Base-by-base conservation (phyloP, 805 yeast species). In the Candida vaughaniae region DNA sequence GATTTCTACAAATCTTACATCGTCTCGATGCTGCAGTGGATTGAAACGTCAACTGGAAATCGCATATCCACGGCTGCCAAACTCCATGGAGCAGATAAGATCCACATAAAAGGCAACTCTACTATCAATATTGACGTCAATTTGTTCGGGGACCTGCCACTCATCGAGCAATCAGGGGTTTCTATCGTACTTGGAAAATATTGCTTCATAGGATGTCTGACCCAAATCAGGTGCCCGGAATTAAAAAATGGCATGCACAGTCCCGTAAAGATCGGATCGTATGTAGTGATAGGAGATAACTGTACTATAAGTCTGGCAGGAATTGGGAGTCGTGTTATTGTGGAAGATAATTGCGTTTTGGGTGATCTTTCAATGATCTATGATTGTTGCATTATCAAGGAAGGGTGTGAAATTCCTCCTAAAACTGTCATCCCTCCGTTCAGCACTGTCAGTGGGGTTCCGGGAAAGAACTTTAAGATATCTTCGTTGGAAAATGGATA, bases 1-100 rank as follows among this genome's bases (percentile, higher is more conserved):
- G n/a, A n/a, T n/a, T n/a, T n/a, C n/a, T n/a, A n/a, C n/a, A n/a
- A n/a, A n/a, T n/a, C n/a, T n/a, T n/a, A n/a, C n/a, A n/a, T n/a
- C n/a, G n/a, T n/a, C n/a, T n/a, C n/a, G n/a, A n/a, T n/a, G n/a
- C n/a, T n/a, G n/a, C n/a, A n/a, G n/a, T n/a, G n/a, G n/a, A 57
- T 73, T 3, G 79, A 75, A 41, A 77, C 83, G 0, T 48, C 64
- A 3, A 62, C 73, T 3, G 79, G 80, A 1, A 77, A 73, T 47
- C 56, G 77, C 25, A 71, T 78, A 22, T 69, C 77, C 30, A 60
- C 58, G 35, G 41, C 49, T 2, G 74, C 81, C 2, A 29, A 38
- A n/a, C 65, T 78, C 29, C 51, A 50, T 2, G 76, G 75, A 2
- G 55, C 77, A 0, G 55, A 64, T 6, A 54, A 57, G 16, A 74